Base-by-base conservation (phyloP, 2,329 filamentous ascomycete genomes). In the Tolypocladium nubicola region DNA sequence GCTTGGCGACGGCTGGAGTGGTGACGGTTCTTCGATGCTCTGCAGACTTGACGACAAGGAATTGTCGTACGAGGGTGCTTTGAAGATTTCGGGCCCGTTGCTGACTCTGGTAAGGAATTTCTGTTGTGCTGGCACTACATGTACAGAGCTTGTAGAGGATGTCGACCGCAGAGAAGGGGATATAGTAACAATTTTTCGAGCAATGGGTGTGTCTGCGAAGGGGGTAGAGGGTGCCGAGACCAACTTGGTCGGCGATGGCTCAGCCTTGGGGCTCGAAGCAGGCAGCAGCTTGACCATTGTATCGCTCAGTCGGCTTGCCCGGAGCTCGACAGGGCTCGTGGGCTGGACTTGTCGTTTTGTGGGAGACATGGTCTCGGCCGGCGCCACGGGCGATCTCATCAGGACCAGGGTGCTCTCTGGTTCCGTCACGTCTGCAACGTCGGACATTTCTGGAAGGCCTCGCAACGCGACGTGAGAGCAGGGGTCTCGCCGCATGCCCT, bases 211-310 rank as follows among this genome's bases (percentile, higher is more conserved):
- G 19, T 56, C 61, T 33, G 57, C 61, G 7, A 67, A 56, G 4
- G 66, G 65, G 2, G 70, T 65, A 10, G 68, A 66, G 3, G 67
- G 67, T 1, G 61, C 57, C 21, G 63, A 63, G 5, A 60, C 56
- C 3, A 67, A 66, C 61, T 71, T 71, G 49, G 56, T 65, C 11
- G 70, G 70, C 38, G 70, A 71, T 7, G 67, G 62, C 54, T 63
- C 58, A 8, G 57, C 59, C 57, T 59, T 63, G 54, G 64, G 63
- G 43, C 59, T 63, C 4, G 61, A 40, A 9, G 58, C 60, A 16
- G 70, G 70, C n/a, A 63, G 30, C 47, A 72, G 62, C 57, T 63
- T 65, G 57, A 71, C 60, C 30, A 70, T 63, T 3, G 62, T 64
- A 39, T 66, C 64, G n/a, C 62, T 65, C 53, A 72, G 56, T 30